Base-by-base conservation (phyloP, 2,329 filamentous ascomycete genomes). In the Aspergillus ustus region DNA sequence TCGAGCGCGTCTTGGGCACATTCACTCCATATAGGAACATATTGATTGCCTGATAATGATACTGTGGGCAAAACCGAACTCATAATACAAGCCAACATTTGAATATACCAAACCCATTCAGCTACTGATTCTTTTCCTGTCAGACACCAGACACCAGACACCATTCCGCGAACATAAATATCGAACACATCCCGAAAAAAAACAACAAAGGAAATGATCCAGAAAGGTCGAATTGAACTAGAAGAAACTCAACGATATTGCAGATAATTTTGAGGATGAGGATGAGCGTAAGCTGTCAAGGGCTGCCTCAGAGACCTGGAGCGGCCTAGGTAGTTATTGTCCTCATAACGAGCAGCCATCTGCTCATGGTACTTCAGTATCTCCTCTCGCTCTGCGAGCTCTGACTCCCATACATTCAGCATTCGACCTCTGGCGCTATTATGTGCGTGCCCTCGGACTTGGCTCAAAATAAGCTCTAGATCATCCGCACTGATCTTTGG, bases 381-480 rank as follows among this genome's bases (percentile, higher is more conserved):
- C n/a, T 52, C 44, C 51, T 62, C 54, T 6, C 55, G 54, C 51
- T 62, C 50, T 29, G 28, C 45, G 4, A 62, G 60, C 1, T 58
- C 49, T 17, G 43, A 22, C 34, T 62, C 50, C 54, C 60, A 57
- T 17, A 54, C 7, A 20, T 44, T 66, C 34, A 74, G 68, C 49
- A 73, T 66, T 48, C 68, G 70, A 51, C 57, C 69, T 8, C 72
- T 69, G 28, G 71, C 61, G 31, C 73, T 70, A 58, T 72, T 64
- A n/a, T 62, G 61, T 15, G 57, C 52, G 25, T 64, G 64, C 29
- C 59, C 57, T 40, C 57, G 58, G 19, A 49, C 34, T 34, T 49
- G 60, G 51, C 22, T 63, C 63, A 63, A 44, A 15, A 61, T 51
- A 20, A 59, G 46, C 40, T 66, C 64, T 28, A 66, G 37, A 11